Base-by-base conservation (phyloP, 176 grass and related monocot genomes). In the Triticum turgidum region DNA sequence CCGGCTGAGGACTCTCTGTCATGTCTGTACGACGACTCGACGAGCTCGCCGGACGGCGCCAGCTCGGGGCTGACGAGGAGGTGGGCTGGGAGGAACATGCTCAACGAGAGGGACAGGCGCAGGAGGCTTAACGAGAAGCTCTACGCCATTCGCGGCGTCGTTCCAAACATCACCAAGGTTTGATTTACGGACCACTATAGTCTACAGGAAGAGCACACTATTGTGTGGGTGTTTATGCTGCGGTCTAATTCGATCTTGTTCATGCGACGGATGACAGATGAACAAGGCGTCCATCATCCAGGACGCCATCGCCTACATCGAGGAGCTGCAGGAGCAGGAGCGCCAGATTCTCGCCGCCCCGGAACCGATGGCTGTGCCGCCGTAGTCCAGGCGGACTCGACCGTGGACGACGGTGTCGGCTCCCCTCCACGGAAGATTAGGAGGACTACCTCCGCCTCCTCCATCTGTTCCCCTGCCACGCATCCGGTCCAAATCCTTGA, bases 251-350 rank as follows among this genome's bases (percentile, higher is more conserved):
- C 14, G 45, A 49, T 49, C 45, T 14, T 49, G 45, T 49, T 13
- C 12, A 3, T 49, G 45, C 4, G 12, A 13, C 45, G 12, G 12
- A 1, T 4, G 42, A 5, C 3, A 95, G 93, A 91, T 95, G 91
- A 83, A 95, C 83, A 95, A 93, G 89, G 91, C 89, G 9, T 90
- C 92, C 24, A 88, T 88, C 39, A 65, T 97, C 61, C 83, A 84
- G 82, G 92, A 97, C 33, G 95, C 88, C 11, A 97, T 97, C 58
- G 77, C 78, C 7, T 92, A 91, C 88, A 85, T 94, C 84, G 71
- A 94, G 85, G 12, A 82, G 12, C 87, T 94, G 5, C 90, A 97
- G 82, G 88, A 92, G 18, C 77, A 94, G 41, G 95, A 97, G 84
- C 84, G 83, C 35, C 56, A 13, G 51, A 0, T 91, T 7, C 88